Percentiles rank a stretch among this genome's conserved stretches.
These are phyloP conservation scores for Tetracladium maxilliforme DNA, from an alignment of 2,329 filamentous ascomycete genomes.

Conservation along the genomic window DNA sequence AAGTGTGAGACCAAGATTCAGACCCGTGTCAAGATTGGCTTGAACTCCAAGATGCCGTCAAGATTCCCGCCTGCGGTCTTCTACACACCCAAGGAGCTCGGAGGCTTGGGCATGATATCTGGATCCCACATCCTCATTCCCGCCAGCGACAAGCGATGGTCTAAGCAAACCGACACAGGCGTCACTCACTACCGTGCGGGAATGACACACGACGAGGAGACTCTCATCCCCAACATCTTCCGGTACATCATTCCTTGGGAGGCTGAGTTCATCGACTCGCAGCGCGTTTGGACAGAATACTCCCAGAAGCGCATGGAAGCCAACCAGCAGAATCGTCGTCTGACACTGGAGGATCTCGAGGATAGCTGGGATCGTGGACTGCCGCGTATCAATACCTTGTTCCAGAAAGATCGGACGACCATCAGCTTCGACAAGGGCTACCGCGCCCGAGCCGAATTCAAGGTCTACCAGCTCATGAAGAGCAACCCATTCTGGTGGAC, in stretches of 20 bases:
- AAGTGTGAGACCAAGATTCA: conserved; percentile 99
- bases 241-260: conserved; percentile 99
- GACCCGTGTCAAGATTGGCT: conserved; percentile 92
- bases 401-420: conserved; percentile 96
- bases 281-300: conserved; percentile 98
- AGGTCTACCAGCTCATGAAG: conserved; percentile 98
- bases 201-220: conserved; percentile 98
- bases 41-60: conserved; percentile 99
- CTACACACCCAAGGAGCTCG: conserved; percentile 95
- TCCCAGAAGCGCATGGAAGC: conserved; percentile 95
- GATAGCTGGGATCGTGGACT: conserved; percentile 98
- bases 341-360: conserved; percentile 91
- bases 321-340: conserved; percentile 87
- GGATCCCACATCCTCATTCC: conserved; percentile 96
- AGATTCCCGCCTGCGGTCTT: conserved; percentile 97
- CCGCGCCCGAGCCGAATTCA: conserved; percentile 89
- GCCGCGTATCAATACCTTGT: conserved; percentile 94
- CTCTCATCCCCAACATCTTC: conserved; percentile 96
- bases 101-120: conserved; percentile 96
- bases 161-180: conserved; percentile 91
- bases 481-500: conserved; percentile 99
- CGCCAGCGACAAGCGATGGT: conserved; percentile 95
- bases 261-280: conserved; percentile 96
- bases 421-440: conserved; percentile 98
- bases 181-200: conserved; percentile 94